Evolutionary conservation across 1,284 basidiomycete genomes (phyloP).

Genomic region (Rhodotorula mucilaginosa): DNA sequence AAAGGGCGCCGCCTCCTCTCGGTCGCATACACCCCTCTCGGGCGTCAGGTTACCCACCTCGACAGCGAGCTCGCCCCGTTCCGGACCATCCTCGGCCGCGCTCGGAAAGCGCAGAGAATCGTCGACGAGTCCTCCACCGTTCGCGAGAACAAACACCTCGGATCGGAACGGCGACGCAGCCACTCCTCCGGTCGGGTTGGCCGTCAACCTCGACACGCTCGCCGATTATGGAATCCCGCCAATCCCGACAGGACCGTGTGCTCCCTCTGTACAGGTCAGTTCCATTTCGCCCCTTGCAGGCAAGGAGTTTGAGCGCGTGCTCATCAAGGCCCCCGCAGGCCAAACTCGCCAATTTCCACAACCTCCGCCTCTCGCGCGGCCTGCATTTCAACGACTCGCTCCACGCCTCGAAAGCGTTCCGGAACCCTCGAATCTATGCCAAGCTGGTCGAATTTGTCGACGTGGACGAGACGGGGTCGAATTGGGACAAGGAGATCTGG

Average conservation of each 20-base stretch:
- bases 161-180: not conserved
- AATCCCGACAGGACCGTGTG: slow-evolving; percentile 24
- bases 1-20: slow-evolving; percentile 15
- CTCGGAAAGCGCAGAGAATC: slow-evolving; percentile 14
- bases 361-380: slow-evolving; percentile 61
- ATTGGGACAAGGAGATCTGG: slow-evolving; percentile 71
- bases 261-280: slow-evolving; percentile 29
- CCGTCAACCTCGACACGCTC: slow-evolving; percentile 18
- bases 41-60: slow-evolving; percentile 23
- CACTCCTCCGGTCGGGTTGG: not conserved
- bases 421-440: slow-evolving; percentile 89
- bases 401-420: slow-evolving; percentile 82
- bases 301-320: not conserved
- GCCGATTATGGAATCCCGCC: slow-evolving; percentile 34
- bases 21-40: slow-evolving; percentile 16
- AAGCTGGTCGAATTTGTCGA: slow-evolving; percentile 87
- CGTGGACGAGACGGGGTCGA: slow-evolving; percentile 77
- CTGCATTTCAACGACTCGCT: slow-evolving; percentile 93
- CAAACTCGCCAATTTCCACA: slow-evolving; percentile 72
- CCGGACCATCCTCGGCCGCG: not conserved
- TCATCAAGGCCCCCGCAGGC: slow-evolving; percentile 53
- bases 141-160: not conserved
- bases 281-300: too few species aligned
- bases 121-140: slow-evolving; percentile 26
- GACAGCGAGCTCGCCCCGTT: not conserved